Evolutionary conservation across 2,329 filamentous ascomycete species (phyloP).

Genomic region (Aspergillus sp.): DNA sequence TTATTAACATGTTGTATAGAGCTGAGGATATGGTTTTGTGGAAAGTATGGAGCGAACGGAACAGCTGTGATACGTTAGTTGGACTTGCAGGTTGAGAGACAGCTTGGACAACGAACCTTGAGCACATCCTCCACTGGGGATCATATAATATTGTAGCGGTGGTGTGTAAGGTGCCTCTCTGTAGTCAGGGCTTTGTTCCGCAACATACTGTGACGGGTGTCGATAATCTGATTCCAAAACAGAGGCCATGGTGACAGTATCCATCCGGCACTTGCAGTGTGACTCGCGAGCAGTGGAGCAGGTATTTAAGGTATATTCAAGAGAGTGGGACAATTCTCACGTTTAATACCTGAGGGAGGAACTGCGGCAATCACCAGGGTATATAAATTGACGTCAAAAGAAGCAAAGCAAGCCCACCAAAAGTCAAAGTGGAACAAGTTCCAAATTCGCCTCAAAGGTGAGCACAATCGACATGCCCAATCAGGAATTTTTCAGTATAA

Average conservation of each 20-base stretch:
- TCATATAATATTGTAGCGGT: not conserved
- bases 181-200: not conserved
- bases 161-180: not conserved
- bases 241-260: not conserved
- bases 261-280: not conserved
- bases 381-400: constrained; percentile 8
- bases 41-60: not conserved
- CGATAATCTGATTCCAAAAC: constrained; percentile 1
- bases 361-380: not conserved
- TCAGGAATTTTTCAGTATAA: not conserved
- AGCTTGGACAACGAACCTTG: not conserved
- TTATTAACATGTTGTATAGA: not conserved
- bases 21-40: not conserved
- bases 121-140: not conserved
- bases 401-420: constrained; percentile 2
- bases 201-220: not conserved
- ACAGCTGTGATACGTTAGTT: not conserved
- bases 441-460: not conserved
- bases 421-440: not conserved
- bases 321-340: not conserved
- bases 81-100: not conserved
- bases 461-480: not conserved
- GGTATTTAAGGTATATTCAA: not conserved
- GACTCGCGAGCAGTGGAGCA: not conserved
- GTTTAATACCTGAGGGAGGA: not conserved